A percentile compares a stretch with the other conserved stretches of the same genome.
phyloP scores from a whole-genome alignment of 768 basidiomycete genomes.

The Peribolospora baueri region DNA sequence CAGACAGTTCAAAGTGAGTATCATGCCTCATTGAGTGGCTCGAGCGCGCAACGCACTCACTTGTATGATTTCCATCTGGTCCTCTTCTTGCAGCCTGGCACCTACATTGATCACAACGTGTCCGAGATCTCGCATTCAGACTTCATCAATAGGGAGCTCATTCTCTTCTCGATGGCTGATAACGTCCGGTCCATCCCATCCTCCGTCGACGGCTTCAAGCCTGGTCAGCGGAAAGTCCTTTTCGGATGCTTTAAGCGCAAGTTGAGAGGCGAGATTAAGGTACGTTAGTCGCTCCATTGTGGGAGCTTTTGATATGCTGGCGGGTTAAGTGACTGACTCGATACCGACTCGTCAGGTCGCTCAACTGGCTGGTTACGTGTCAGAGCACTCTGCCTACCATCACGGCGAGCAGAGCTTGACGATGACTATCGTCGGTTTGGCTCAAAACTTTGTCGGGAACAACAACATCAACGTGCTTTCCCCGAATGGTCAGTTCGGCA shows the following conservation, averaged over 20 bases:
- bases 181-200: slow-evolving; percentile 95
- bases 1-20: slow-evolving; percentile 54
- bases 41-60: not conserved
- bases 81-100: slow-evolving; percentile 43
- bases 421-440: slow-evolving; percentile 73
- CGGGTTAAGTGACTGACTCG: not conserved
- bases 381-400: slow-evolving; percentile 83
- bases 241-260: slow-evolving; percentile 93
- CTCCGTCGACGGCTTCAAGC: slow-evolving; percentile 78
- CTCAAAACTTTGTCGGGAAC: slow-evolving; percentile 80
- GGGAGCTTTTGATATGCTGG: not conserved
- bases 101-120: slow-evolving; percentile 68
- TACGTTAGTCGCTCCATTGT: slow-evolving; percentile 12
- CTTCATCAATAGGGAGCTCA: slow-evolving; percentile 94
- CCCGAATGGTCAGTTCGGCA: slow-evolving; percentile 89
- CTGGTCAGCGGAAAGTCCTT: slow-evolving; percentile 87
- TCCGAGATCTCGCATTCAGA: slow-evolving; percentile 69
- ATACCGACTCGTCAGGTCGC: slow-evolving; percentile 34
- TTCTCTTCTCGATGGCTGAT: slow-evolving; percentile 97
- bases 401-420: slow-evolving; percentile 78
- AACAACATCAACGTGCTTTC: slow-evolving; percentile 77
- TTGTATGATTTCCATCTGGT: not conserved
- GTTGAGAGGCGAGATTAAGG: slow-evolving; percentile 74
- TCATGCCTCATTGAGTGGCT: not conserved
- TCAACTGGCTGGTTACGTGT: slow-evolving; percentile 85